phyloP scores from a whole-genome alignment of 1,284 basidiomycete species.

The Sanghuangporus weigelae region DNA sequence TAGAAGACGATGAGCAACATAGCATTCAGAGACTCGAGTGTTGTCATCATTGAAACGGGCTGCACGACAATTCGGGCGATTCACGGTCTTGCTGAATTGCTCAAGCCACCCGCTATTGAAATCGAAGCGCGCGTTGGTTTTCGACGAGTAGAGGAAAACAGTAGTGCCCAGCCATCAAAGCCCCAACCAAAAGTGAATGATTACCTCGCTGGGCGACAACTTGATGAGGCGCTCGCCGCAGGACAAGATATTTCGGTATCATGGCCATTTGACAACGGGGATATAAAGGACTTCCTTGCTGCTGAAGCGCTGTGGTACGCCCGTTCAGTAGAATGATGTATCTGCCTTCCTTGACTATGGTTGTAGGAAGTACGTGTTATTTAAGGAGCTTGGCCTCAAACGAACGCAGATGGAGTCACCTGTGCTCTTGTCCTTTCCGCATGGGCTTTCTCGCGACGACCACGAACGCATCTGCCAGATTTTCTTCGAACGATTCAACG shows the following conservation, averaged over 20 bases:
- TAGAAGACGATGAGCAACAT: conserved; percentile 27
- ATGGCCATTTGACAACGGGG: conserved; percentile 81
- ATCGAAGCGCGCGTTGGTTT: conserved; percentile 72
- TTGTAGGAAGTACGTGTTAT: conserved; percentile 82
- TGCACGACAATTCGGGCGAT: conserved; percentile 70
- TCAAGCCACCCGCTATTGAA: conserved; percentile 69
- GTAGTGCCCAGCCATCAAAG: conserved; percentile 35
- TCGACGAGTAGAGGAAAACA: conserved; percentile 37
- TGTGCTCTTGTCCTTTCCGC: conserved; percentile 67
- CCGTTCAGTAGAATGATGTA: background rate
- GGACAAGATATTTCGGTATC: conserved; percentile 70
- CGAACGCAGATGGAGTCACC: conserved; percentile 87
- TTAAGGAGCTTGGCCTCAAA: conserved; percentile 70
- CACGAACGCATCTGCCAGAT: conserved; percentile 79
- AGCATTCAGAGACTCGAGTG: conserved; percentile 76
- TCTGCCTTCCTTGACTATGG: conserved; percentile 6
- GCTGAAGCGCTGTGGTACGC: conserved; percentile 87
- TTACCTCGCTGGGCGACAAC: conserved; percentile 79
- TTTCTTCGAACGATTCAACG: conserved; percentile 96
- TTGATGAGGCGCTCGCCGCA: conserved; percentile 73
- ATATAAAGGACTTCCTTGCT: conserved; percentile 82
- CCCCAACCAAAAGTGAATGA: conserved; percentile 57
- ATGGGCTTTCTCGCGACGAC: conserved; percentile 67
- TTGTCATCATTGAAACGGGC: conserved; percentile 78
- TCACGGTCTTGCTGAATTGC: conserved; percentile 75